A percentile compares a stretch with the other conserved stretches of the same genome.
phyloP scores from a whole-genome alignment of 2,329 filamentous ascomycete species.

The Stagonosporopsis cucurbitacearum region DNA sequence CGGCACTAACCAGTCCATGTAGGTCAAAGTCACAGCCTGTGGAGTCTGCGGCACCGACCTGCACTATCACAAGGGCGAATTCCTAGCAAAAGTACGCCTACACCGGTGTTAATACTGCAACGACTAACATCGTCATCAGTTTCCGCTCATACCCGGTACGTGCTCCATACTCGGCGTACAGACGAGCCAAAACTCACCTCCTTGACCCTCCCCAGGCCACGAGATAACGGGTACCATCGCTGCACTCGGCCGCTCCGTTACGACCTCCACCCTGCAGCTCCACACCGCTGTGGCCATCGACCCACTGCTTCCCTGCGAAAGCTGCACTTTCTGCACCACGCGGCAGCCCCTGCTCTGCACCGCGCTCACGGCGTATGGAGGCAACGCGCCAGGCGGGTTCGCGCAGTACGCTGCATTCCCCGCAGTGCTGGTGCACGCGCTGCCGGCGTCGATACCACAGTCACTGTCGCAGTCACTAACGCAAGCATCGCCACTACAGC shows the following conservation, averaged over 20 bases:
- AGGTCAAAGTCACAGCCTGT: constrained; percentile 36
- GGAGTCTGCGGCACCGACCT: constrained; percentile 36
- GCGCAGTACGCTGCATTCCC: constrained; percentile 70
- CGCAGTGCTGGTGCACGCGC: constrained; percentile 67
- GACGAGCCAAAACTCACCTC: too few relatives aligned
- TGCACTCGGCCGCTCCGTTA: constrained; percentile 64
- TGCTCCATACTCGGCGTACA: too few relatives aligned
- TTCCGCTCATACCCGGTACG: constrained; percentile 32
- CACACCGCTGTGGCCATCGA: constrained; percentile 68
- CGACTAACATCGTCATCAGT: constrained; percentile 15
- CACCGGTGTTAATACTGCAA: background rate
- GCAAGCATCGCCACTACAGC: too few relatives aligned
- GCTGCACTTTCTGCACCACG: constrained; percentile 76
- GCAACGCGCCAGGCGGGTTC: constrained; percentile 74
- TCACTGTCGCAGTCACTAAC: too few relatives aligned
- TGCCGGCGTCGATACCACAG: constrained; percentile 38
- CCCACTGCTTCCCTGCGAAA: constrained; percentile 71
- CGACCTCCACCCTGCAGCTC: constrained; percentile 58
- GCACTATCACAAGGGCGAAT: constrained; percentile 37
- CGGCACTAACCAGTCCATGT: too few relatives aligned
- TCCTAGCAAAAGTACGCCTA: constrained; percentile 26
- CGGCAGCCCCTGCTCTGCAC: constrained; percentile 73
- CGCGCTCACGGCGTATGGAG: constrained; percentile 70
- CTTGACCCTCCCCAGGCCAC: constrained; percentile 57
- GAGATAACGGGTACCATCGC: constrained; percentile 72